Percentiles rank a stretch among this genome's conserved stretches.
phyloP scores from a whole-genome alignment of 441 rosid species.

The Hura crepitans region DNA sequence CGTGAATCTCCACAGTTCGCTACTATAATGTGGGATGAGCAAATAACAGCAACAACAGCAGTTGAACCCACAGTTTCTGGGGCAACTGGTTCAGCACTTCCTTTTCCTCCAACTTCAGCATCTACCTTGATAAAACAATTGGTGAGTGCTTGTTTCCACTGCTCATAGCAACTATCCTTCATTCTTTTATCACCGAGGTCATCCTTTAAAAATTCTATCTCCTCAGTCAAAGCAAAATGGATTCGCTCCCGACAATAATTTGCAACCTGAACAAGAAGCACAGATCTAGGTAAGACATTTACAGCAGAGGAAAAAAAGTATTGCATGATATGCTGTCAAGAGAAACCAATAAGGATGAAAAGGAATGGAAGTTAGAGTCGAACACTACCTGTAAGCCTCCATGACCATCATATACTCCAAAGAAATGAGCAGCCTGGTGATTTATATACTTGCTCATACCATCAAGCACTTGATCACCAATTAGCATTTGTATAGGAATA shows the following conservation, averaged over 20 bases:
- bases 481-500: slow-evolving; percentile 69
- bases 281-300: slow-evolving; percentile 11
- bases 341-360: neutral
- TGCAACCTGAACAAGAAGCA: slow-evolving; percentile 56
- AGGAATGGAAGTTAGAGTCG: neutral
- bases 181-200: slow-evolving; percentile 34
- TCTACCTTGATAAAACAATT: slow-evolving; percentile 70
- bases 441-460: slow-evolving; percentile 44
- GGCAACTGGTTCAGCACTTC: slow-evolving; percentile 53
- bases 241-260: slow-evolving; percentile 63
- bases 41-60: slow-evolving; percentile 73
- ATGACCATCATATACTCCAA: slow-evolving; percentile 93
- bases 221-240: slow-evolving; percentile 63
- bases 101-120: slow-evolving; percentile 64
- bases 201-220: slow-evolving; percentile 42
- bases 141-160: slow-evolving; percentile 66
- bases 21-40: slow-evolving; percentile 72
- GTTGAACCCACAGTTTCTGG: slow-evolving; percentile 94
- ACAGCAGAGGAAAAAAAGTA: neutral
- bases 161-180: slow-evolving; percentile 52
- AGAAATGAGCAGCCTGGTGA: slow-evolving; percentile 69
- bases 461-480: slow-evolving; percentile 45
- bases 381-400: slow-evolving; percentile 77
- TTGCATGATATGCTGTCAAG: neutral
- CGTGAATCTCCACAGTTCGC: slow-evolving; percentile 94